A percentile compares a stretch with the other conserved stretches of the same genome.
Evolutionary conservation across 2,329 filamentous ascomycete species (phyloP).

Genomic region (Trichoderma brevicompactum): DNA sequence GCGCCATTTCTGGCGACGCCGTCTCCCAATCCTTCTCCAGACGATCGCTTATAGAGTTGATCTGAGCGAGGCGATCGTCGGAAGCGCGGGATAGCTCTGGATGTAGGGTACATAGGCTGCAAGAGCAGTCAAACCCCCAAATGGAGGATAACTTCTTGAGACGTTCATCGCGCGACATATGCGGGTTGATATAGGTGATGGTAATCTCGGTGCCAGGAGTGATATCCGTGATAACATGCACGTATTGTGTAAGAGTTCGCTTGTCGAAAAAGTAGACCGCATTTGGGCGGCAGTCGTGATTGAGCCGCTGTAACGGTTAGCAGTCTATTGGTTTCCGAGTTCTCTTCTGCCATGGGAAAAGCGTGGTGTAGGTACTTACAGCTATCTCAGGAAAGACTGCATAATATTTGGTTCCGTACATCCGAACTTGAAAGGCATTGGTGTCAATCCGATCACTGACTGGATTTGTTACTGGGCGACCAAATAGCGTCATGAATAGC

Average conservation of each 20-base stretch:
- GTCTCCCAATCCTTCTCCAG: not conserved
- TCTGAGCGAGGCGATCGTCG: constrained; percentile 46
- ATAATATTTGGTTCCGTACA: not conserved
- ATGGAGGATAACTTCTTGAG: constrained; percentile 37
- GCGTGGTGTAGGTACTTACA: constrained; percentile 18
- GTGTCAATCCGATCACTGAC: constrained; percentile 28
- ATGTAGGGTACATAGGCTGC: constrained; percentile 44
- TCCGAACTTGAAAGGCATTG: constrained; percentile 29
- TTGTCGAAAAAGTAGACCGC: constrained; percentile 50
- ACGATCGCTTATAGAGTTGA: constrained; percentile 30
- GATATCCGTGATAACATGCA: constrained; percentile 48
- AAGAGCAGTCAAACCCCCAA: constrained; percentile 50
- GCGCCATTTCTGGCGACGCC: constrained; percentile 44
- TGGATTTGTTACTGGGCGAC: constrained; percentile 1
- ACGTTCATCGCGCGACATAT: constrained; percentile 37
- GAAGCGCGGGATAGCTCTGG: constrained; percentile 39
- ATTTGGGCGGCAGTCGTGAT: constrained; percentile 53
- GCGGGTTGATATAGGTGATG: constrained; percentile 47
- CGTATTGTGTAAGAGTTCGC: constrained; percentile 45
- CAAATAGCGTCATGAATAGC: constrained; percentile 29
- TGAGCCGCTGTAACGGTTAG: constrained; percentile 43
- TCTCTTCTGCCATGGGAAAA: not conserved
- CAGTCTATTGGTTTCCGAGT: not conserved
- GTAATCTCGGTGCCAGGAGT: constrained; percentile 49
- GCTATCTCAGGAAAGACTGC: constrained; percentile 31